Base-by-base conservation (phyloP, 2,329 filamentous ascomycete species). In the Zelopaecilomyces penicillatus region DNA sequence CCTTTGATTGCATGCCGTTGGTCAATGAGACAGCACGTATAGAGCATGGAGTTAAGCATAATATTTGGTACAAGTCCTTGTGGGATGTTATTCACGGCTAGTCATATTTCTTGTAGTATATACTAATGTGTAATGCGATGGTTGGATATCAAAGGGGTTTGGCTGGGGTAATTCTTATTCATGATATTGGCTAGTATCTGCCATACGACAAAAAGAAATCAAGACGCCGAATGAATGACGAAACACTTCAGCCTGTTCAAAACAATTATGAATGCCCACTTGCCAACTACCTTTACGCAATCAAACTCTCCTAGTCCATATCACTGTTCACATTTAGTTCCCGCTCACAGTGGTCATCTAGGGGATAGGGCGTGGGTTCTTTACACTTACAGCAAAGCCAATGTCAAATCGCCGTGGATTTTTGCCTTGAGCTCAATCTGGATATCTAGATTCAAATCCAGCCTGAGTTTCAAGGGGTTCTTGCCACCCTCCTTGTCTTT, bases 391-490 rank as follows among this genome's bases (percentile, higher is more conserved):
- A 85, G 78, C 58, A 88, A 70, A 46, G 78, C 80, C 48, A 88
- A 64, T 6, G 83, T 87, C 57, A 90, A 62, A 67, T 89, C 85
- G 56, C 85, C 85, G 54, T 87, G 78, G 50, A 90, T 87, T 61
- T 79, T 83, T 19, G 85, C 85, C 70, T 87, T 88, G 44, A 90
- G 69, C 63, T 87, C 80, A 53, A 90, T 84, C 66, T 90, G 84
- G 42, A 90, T 75, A 57, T 90, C 85, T 43, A 90, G 66, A 64
- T 90, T 89, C 44, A 88, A 68, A 59, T 90, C 85, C 30, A 88
- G 65, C 33, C 12, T 46, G 59, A 90, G 65, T 61, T 82, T 82
- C 59, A 88, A 64, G 27, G 83, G 81, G 54, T 85, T 82, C 51
- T 78, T 65, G 54, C 61, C 44, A n/a, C 50, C 52, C 8, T 47